Percentiles rank a stretch among this genome's conserved stretches.
phyloP scores from a whole-genome alignment of 2,329 filamentous ascomycete species.

The Paraphoma sp. region DNA sequence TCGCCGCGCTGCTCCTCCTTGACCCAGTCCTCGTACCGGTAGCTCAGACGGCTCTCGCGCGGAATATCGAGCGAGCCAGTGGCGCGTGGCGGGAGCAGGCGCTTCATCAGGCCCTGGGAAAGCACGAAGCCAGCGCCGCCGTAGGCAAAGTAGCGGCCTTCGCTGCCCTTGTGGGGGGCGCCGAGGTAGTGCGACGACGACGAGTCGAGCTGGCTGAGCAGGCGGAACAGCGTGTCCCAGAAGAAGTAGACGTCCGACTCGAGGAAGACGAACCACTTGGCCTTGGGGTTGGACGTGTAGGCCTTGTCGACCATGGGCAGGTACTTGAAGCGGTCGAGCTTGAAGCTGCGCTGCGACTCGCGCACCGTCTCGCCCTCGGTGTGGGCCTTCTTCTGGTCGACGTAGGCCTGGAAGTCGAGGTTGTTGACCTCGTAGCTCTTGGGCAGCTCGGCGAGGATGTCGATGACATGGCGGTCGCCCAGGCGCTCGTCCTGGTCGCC shows the following conservation, averaged over 20 bases:
- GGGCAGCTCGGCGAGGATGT: conserved; percentile 57
- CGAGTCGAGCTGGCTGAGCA: conserved; percentile 48
- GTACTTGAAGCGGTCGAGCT: conserved; percentile 66
- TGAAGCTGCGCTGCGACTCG: conserved; percentile 60
- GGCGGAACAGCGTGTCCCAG: conserved; percentile 52
- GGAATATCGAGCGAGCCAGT: conserved; percentile 34
- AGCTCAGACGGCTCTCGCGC: conserved; percentile 37
- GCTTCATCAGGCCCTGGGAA: conserved; percentile 60
- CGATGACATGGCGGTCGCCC: conserved; percentile 58
- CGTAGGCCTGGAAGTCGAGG: conserved; percentile 61
- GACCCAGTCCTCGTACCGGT: conserved; percentile 40
- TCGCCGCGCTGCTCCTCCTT: conserved; percentile 55
- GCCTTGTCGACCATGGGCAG: conserved; percentile 63
- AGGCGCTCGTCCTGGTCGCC: conserved; percentile 65
- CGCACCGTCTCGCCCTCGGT: conserved; percentile 49
- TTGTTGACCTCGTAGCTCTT: conserved; percentile 51
- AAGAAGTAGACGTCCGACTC: conserved; percentile 49
- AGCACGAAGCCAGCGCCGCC: conserved; percentile 55
- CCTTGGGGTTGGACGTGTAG: conserved; percentile 44
- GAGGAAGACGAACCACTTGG: conserved; percentile 49
- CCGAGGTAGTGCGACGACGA: conserved; percentile 49
- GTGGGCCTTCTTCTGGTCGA: conserved; percentile 50
- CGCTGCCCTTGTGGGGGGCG: conserved; percentile 40
- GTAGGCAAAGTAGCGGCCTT: conserved; percentile 50
- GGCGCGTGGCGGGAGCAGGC: conserved; percentile 43